Percentiles rank a stretch among this genome's conserved stretches.
These are phyloP conservation scores for Candida broadrunensis DNA, from an alignment of 805 yeast species.

Conservation along the genomic window DNA sequence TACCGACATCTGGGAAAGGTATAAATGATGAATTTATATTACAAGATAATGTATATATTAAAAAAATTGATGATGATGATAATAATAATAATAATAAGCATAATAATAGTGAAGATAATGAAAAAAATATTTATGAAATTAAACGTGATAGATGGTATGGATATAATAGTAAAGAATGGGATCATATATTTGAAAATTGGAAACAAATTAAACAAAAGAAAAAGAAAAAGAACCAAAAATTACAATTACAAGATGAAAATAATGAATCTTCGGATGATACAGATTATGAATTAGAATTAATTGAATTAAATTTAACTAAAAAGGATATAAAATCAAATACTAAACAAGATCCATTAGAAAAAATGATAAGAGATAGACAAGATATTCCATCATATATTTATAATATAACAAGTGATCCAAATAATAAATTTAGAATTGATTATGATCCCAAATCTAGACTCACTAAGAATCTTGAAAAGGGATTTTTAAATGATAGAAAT, in stretches of 20 bases:
- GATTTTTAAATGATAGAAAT: slow-evolving; percentile 34
- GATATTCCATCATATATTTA: slow-evolving; percentile 70
- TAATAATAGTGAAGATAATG: slow-evolving; percentile 20
- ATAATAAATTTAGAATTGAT: slow-evolving; percentile 25
- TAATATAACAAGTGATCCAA: slow-evolving; percentile 30
- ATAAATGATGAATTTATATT: slow-evolving; percentile 44
- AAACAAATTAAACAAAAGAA: slow-evolving; percentile 25
- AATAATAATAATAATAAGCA: background rate
- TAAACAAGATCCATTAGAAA: slow-evolving; percentile 34
- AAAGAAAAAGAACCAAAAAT: slow-evolving; percentile 3
- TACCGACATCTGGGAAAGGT: slow-evolving; percentile 55
- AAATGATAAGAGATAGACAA: slow-evolving; percentile 60
- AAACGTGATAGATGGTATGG: slow-evolving; percentile 85
- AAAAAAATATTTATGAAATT: slow-evolving; percentile 55
- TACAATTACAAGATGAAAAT: slow-evolving; percentile 1
- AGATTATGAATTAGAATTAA: slow-evolving; percentile 38
- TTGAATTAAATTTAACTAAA: slow-evolving; percentile 30
- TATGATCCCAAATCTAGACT: slow-evolving; percentile 55
- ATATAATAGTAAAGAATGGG: slow-evolving; percentile 62
- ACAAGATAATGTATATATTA: slow-evolving; percentile 1
- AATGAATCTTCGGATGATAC: slow-evolving; percentile 27
- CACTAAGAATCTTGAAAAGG: slow-evolving; percentile 22
- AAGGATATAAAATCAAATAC: slow-evolving; percentile 20
- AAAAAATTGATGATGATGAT: slow-evolving; percentile 2
- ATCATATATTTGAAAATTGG: slow-evolving; percentile 47